Conservation (phyloP, 2,329 filamentous ascomycete genomes). For the Microsporum canis region DNA sequence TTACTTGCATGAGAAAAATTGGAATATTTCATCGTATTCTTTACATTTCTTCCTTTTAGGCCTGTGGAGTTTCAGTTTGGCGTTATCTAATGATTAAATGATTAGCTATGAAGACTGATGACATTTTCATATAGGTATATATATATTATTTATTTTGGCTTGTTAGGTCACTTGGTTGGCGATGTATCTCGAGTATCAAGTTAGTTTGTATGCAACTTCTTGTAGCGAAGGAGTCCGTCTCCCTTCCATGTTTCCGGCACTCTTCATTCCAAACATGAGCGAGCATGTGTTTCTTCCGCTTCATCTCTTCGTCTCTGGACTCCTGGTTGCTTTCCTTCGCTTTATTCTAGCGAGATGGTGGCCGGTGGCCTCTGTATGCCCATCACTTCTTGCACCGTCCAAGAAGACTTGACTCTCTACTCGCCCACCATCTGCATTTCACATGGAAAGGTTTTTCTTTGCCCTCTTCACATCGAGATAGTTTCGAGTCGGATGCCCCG, state of each 20-base stretch:
- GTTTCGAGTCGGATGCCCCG: no score
- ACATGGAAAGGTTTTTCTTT: no score
- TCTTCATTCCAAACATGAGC: neutral
- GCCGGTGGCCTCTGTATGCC: neutral
- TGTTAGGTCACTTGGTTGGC: no score
- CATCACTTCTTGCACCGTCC: no score
- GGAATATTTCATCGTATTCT: neutral
- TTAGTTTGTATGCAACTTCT: no score
- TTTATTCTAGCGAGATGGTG: neutral
- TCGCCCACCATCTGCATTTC: no score
- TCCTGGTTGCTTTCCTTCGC: neutral
- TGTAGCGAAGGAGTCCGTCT: no score
- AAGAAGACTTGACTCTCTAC: no score
- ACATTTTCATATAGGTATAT: no score
- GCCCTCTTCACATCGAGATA: no score
- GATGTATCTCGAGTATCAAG: no score
- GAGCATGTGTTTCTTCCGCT: neutral
- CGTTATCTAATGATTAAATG: neutral
- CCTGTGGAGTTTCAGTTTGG: neutral
- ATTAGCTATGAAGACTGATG: neutral
- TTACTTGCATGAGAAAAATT: neutral
- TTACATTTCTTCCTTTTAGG: neutral
- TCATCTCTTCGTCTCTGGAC: neutral
- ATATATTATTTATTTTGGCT: no score
- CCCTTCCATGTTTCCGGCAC: neutral